Conservation (phyloP, 192 early-diverging fungal species). For the Rhizophagus sp. region DNA sequence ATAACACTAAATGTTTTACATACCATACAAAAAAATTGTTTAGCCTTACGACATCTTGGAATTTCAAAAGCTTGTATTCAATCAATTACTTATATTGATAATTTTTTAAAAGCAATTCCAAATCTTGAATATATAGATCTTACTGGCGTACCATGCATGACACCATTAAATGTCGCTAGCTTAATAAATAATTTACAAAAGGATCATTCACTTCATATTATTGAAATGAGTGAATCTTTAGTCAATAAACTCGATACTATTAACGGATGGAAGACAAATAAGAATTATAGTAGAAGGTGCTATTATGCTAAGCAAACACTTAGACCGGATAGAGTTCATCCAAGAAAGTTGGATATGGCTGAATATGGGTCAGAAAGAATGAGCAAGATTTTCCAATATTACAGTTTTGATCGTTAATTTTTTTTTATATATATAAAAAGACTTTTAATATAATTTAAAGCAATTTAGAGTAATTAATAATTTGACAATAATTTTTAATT, state of each 20-base stretch:
- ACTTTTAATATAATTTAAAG: too few relatives aligned
- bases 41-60: background rate
- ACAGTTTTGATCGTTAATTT: background rate
- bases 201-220: background rate
- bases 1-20: background rate
- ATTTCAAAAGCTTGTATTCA: background rate
- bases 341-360: slow-evolving; percentile 13
- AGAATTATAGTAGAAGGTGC: slow-evolving; percentile 11
- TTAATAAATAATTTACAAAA: background rate
- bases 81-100: background rate
- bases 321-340: background rate
- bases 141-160: background rate
- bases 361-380: background rate
- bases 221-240: slow-evolving; percentile 11
- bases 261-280: background rate
- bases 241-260: background rate
- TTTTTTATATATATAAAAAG: too few relatives aligned
- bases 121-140: slow-evolving; percentile 4
- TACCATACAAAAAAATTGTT: slow-evolving; percentile 15
- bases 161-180: background rate
- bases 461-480: background rate
- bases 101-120: background rate
- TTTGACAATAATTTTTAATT: too few relatives aligned
- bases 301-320: background rate
- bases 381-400: slow-evolving; percentile 23